Base-by-base conservation (phyloP, 352 stramenopile species). In the Pythium utonaiense region DNA sequence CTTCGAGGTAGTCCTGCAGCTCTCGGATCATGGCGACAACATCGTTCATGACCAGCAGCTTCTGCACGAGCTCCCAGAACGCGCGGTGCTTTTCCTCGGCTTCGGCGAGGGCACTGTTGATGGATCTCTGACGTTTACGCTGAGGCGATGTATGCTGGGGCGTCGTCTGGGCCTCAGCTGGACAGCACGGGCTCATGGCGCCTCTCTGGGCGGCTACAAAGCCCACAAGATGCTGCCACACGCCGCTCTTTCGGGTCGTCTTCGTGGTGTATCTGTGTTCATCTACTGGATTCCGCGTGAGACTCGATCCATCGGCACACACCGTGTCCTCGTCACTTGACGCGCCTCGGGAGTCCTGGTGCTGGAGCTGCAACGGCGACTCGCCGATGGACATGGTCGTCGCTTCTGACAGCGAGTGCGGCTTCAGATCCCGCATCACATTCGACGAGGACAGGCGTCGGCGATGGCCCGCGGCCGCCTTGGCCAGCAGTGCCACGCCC, bases 31-130 rank as follows among this genome's bases (percentile, higher is more conserved):
- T 91, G n/a, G 77, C 69, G 33, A 89, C 76, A 6, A 88, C 80
- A 41, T 93, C 83, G 57, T 89, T 91, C 16, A 88, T 63, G 14
- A 73, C 69, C 45, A 93, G 41, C 9, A 93, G 68, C 9, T 75
- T 64, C 62, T 89, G 79, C 54, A 93, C 83, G 19, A 93, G 70
- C 47, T 88, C 70, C 83, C 83, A 92, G 57, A 92, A 92, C n/a
- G 75, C 71, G 36, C 71, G 74, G 53, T 92, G 83, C 54, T 86
- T 86, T 49, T 88, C 69, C 30, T 91, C 81, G 17, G 70, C 36
- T 24, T 45, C 40, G 10, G 44, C 53, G 8, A 62, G 19, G 1
- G 60, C 36, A 21, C 34, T 34, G 1, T 10, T 34, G 27, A 30
- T 30, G 12, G 44, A 34, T 52, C 27, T 21, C 22, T 22, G 44